Base-by-base conservation (phyloP, 768 basidiomycete species). In the Postia placenta region DNA sequence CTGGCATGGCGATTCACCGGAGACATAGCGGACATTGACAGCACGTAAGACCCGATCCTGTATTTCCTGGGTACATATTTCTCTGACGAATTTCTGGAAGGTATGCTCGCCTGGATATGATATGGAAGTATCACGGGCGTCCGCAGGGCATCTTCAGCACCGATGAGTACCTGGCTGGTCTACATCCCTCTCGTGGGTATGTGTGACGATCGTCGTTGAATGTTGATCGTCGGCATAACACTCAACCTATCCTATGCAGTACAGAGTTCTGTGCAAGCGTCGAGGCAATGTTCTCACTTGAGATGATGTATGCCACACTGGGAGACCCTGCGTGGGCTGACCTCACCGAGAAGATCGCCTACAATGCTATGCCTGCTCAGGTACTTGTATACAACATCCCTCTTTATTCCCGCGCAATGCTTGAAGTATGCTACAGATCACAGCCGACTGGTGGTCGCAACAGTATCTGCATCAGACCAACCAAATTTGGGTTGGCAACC, bases 391-490 rank as follows among this genome's bases (percentile, higher is more conserved):
- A n/a, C n/a, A n/a, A n/a, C 40, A 19, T 22, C 19, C 7, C 19
- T 41, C 40, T 20, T 5, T 20, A 15, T 15, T 20, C 20, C 15
- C 36, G 4, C 4, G 5, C n/a, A n/a, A 14, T 20, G 14, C 36
- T 38, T n/a, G 5, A 38, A 38, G 5, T 5, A 5, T 20, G 4
- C 5, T 20, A 36, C 20, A 36, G 17, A 39, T 14, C 45, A 37
- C 25, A 44, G 38, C 39, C 78, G 76, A 74, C 55, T 79, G 80
- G 74, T 80, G 76, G 78, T 72, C 75, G 0, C 67, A 76, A 12
- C 78, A 80, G 58, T 81, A 80, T 54, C 61, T 80, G 15, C 80
- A 80, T 50, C 73, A 80, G 55, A 74, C 77, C 58, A 81, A 79
- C 53, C 79, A 80, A 56, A 73, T 80, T 35, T 74, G 73, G 0